Percentiles rank a stretch among this genome's conserved stretches.
Conservation (phyloP, 1,139 yeast genomes). For the Geotrichum carabidarum region DNA sequence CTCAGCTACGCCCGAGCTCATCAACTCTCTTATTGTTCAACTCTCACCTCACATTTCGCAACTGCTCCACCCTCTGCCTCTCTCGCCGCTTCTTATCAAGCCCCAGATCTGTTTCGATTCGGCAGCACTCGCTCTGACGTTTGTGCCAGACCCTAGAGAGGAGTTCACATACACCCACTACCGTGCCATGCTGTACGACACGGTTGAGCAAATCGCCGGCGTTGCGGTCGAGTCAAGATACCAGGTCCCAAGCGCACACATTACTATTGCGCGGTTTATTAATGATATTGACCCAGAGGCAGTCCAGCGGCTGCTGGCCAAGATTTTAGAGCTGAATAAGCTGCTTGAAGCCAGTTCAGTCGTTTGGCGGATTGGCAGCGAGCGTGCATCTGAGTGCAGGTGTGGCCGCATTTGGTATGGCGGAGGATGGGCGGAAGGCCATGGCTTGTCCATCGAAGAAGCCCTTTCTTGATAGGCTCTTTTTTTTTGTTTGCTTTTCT, state of each 20-base stretch:
- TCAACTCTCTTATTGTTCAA: conserved; percentile 11
- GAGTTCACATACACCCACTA: conserved; percentile 24
- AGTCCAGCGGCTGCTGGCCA: conserved; percentile 21
- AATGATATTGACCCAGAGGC: conserved; percentile 19
- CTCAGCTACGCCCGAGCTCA: conserved; percentile 19
- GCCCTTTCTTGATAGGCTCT: neutral
- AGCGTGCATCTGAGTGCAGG: conserved; percentile 24
- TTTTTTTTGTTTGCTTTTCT: neutral
- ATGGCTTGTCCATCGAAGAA: neutral
- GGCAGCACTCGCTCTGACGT: conserved; percentile 28
- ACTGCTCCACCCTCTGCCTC: conserved; percentile 18
- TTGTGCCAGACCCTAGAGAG: conserved; percentile 22
- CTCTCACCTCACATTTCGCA: conserved; percentile 14
- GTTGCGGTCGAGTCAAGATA: conserved; percentile 25
- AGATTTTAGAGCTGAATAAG: conserved; percentile 16
- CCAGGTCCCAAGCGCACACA: conserved; percentile 29
- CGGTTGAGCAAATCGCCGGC: conserved; percentile 17
- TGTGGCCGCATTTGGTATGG: conserved; percentile 32
- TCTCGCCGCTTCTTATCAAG: conserved; percentile 14
- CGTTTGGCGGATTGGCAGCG: conserved; percentile 25
- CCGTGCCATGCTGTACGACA: conserved; percentile 21
- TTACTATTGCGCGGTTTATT: conserved; percentile 29
- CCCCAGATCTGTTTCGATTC: conserved; percentile 27
- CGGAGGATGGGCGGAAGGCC: conserved; percentile 24
- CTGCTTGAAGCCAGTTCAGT: conserved; percentile 19